Percentiles rank a stretch among this genome's conserved stretches.
Conservation (phyloP, 345 rosid genomes). For the Psidium guajava region DNA sequence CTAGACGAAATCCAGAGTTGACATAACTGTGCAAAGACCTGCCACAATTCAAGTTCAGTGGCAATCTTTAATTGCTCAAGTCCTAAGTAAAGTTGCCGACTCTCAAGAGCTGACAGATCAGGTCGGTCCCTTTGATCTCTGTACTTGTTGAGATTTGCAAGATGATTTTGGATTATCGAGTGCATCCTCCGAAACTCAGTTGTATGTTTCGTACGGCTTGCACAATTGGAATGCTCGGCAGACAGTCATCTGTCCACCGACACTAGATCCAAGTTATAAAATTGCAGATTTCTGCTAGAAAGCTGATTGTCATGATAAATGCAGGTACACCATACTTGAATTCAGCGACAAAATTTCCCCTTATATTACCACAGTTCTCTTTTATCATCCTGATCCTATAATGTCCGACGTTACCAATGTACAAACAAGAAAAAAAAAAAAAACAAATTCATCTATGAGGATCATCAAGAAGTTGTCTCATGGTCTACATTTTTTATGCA, state of each 20-base stretch:
- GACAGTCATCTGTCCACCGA: slow-evolving; percentile 75
- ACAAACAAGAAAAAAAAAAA: neutral
- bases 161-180: slow-evolving; percentile 89
- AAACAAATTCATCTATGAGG: neutral
- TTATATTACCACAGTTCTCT: neutral
- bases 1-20: neutral
- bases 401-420: neutral
- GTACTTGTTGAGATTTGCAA: slow-evolving; percentile 84
- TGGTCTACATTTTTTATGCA: neutral
- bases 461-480: neutral
- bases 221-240: slow-evolving; percentile 95
- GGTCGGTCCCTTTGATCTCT: slow-evolving; percentile 99
- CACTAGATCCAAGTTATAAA: neutral
- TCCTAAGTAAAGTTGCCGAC: slow-evolving; percentile 85
- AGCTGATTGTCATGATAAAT: neutral
- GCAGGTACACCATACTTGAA: neutral
- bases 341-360: neutral
- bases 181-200: slow-evolving; percentile 90
- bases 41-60: slow-evolving; percentile 92
- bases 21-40: slow-evolving; percentile 27
- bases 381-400: neutral
- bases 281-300: neutral
- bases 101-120: slow-evolving; percentile 89
- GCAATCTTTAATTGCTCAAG: slow-evolving; percentile 96
- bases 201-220: slow-evolving; percentile 82